Evolutionary conservation across 106 monocot species (phyloP), one percentile per base, ranked within the genome.

Genomic region (Dendrobium huoshanense): DNA sequence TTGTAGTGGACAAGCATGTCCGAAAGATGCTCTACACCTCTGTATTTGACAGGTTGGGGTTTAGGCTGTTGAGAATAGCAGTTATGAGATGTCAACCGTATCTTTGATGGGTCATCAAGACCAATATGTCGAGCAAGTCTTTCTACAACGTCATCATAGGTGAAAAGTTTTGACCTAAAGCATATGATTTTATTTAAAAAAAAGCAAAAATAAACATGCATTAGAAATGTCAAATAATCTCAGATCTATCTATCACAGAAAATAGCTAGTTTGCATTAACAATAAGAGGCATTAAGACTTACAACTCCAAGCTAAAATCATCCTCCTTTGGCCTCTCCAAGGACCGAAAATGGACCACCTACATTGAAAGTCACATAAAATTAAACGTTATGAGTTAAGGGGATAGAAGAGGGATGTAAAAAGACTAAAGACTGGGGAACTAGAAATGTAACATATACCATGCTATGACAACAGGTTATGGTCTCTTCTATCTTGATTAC

Each of bases 41-140:
- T 86, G 73, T 93, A 99, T 78, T 95, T 99, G 73, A 99, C 91
- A 9, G 95, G 95, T 74, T 99, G 99, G 33, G 95, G 99, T 88
- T 99, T 99, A 73, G 99, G 99, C 56, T 99, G 99, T 85, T 99
- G 95, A 79, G 99, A 99, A 79, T 99, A 99, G 82, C 99, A 99
- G 68, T 99, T 99, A 83, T 99, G 99, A 72, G 99, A 91, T 55
- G 99, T 99, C 51, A 99, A 90, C 79, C 95, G 83, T 48, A 99
- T 95, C 82, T 93, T 99, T 77, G 95, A 86, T 47, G 99, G 86
- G 79, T 95, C 93, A 72, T 99, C 91, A 49, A 99, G 65, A 84
- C 88, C 91, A 86, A 99, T 87, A 65, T 93, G 89, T 25, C 67
- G 81, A 78, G 99, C 99, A 81, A 99, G 88, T 85, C 85, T 93